Conservation (phyloP, 1,139 yeast genomes). For the Yamadazyma dushanensis region DNA sequence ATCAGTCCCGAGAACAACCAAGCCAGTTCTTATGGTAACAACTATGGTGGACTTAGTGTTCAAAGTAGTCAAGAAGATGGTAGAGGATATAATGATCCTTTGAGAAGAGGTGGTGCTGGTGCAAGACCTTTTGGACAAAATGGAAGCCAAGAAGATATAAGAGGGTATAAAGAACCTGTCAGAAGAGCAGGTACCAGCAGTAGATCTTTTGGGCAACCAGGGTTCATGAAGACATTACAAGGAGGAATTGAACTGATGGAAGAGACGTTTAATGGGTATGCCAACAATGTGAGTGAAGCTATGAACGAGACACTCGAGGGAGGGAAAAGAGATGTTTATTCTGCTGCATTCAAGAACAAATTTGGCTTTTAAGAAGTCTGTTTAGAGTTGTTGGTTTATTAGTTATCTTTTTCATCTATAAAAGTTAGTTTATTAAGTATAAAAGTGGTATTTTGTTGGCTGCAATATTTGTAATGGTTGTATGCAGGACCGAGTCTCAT, state of each 20-base stretch:
- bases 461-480: no score
- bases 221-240: constrained; percentile 50
- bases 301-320: constrained; percentile 53
- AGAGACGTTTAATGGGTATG: constrained; percentile 58
- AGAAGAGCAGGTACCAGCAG: constrained; percentile 22
- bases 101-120: no score
- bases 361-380: constrained; percentile 43
- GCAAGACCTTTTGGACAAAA: constrained; percentile 21
- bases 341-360: constrained; percentile 52
- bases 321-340: constrained; percentile 51
- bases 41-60: constrained; percentile 11
- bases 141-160: constrained; percentile 19
- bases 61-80: constrained; percentile 10
- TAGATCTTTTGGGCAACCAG: constrained; percentile 25
- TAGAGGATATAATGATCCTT: constrained; percentile 6
- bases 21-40: constrained; percentile 24
- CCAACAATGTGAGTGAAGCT: constrained; percentile 53
- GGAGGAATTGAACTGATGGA: constrained; percentile 55
- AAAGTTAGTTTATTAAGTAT: no score
- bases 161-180: constrained; percentile 51
- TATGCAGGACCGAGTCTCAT: no score
- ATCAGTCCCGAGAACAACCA: constrained; percentile 51
- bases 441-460: no score
- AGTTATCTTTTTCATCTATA: no score
- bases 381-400: no score